Evolutionary conservation across 2,329 filamentous ascomycete species (phyloP).

Genomic region (Ophiostoma ulmi): DNA sequence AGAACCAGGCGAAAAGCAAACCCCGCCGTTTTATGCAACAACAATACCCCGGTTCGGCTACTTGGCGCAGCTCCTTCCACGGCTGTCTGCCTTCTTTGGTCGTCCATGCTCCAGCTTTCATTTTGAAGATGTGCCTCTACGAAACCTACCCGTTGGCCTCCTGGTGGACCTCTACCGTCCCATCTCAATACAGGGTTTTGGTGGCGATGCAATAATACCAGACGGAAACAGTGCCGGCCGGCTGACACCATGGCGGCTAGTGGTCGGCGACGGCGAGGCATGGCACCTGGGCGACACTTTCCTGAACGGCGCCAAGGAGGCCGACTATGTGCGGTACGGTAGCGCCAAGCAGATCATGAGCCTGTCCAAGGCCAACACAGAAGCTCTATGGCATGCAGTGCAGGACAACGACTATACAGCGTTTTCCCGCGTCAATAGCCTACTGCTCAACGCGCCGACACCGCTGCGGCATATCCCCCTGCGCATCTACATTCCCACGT

Average conservation of each 20-base stretch:
- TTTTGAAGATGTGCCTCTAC: slow-evolving; percentile 50
- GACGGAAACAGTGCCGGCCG: background rate
- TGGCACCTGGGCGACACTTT: slow-evolving; percentile 61
- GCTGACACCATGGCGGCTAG: slow-evolving; percentile 49
- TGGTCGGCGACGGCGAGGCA: slow-evolving; percentile 49
- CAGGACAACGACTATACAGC: slow-evolving; percentile 67
- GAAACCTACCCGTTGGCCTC: slow-evolving; percentile 50
- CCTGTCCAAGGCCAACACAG: slow-evolving; percentile 77
- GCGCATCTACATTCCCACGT: slow-evolving; percentile 74
- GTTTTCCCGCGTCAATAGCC: slow-evolving; percentile 69
- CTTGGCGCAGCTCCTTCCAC: slow-evolving; percentile 53
- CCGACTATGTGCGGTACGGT: slow-evolving; percentile 82
- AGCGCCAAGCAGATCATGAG: slow-evolving; percentile 88
- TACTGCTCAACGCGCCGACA: slow-evolving; percentile 69
- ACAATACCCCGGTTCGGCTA: slow-evolving; percentile 56
- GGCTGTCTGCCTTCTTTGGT: slow-evolving; percentile 51
- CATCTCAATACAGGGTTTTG: background rate
- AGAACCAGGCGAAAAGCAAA: background rate
- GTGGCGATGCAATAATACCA: background rate
- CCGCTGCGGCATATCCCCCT: slow-evolving; percentile 79
- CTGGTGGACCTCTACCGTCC: slow-evolving; percentile 55
- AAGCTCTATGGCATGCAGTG: slow-evolving; percentile 74
- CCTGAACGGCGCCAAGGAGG: slow-evolving; percentile 62
- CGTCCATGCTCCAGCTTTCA: slow-evolving; percentile 54
- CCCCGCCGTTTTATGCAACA: slow-evolving; percentile 41